These are phyloP conservation scores for Carex arenaria DNA, from an alignment of 202 grass and related monocot species.

Conservation along the genomic window DNA sequence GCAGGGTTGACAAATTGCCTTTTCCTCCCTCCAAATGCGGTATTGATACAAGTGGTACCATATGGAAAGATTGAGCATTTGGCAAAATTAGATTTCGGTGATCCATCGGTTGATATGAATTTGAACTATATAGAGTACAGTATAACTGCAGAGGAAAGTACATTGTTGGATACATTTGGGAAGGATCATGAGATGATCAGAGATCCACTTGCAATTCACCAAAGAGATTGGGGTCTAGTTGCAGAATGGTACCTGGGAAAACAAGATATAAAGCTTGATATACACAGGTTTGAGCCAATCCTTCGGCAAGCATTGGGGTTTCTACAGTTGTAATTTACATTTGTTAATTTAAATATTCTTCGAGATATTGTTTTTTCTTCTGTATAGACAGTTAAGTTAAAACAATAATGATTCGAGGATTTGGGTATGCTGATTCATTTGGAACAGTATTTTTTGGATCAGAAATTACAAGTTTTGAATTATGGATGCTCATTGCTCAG, in stretches of 20 bases:
- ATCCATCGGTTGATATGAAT: conserved; percentile 45
- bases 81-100: conserved; percentile 41
- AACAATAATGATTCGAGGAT: not conserved
- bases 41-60: conserved; percentile 61
- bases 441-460: not conserved
- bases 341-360: conserved; percentile 13
- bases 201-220: conserved; percentile 34
- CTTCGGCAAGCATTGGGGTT: conserved; percentile 34
- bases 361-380: not conserved
- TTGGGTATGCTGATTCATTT: conserved; percentile 1
- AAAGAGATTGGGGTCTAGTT: conserved; percentile 44
- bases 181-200: conserved; percentile 45
- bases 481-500: not conserved
- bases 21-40: conserved; percentile 48
- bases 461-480: not conserved
- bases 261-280: conserved; percentile 53
- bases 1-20: conserved; percentile 53
- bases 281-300: conserved; percentile 32
- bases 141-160: conserved; percentile 53
- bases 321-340: conserved; percentile 18
- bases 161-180: conserved; percentile 40
- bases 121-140: conserved; percentile 49
- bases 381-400: conserved; percentile 11
- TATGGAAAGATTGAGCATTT: conserved; percentile 49
- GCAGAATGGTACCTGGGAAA: conserved; percentile 58